These are phyloP conservation scores for Rhodomyrtus psidioides DNA, from an alignment of 441 rosid species.

Conservation along the genomic window DNA sequence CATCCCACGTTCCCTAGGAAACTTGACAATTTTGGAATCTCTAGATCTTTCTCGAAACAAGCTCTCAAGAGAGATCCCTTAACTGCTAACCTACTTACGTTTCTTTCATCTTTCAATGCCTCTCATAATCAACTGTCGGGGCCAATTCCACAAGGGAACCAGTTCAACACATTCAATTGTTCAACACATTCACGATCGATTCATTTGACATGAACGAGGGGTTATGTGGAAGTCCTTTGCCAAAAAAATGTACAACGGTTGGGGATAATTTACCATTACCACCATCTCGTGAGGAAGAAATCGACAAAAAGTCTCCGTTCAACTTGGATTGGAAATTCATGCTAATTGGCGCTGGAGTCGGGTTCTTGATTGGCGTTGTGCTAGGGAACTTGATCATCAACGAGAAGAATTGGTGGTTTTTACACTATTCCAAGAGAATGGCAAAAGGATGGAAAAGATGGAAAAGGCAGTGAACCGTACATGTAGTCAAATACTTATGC, in stretches of 20 bases:
- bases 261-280: neutral
- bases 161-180: neutral
- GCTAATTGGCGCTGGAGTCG: neutral
- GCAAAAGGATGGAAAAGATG: too few relatives aligned
- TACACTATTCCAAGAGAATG: neutral
- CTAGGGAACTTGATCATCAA: neutral
- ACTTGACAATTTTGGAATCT: fast-evolving
- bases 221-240: neutral
- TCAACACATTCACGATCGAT: neutral
- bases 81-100: neutral
- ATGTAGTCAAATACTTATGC: too few relatives aligned
- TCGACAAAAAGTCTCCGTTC: too few relatives aligned
- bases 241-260: fast-evolving
- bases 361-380: neutral
- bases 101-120: neutral
- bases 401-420: too few relatives aligned
- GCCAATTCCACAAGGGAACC: neutral
- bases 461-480: too few relatives aligned
- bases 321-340: neutral
- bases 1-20: neutral
- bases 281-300: neutral
- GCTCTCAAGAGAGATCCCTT: neutral
- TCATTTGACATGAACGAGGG: too few relatives aligned
- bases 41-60: neutral
- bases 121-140: neutral